A percentile compares a stretch with the other conserved stretches of the same genome.
These are phyloP conservation scores for Ceratocystis huliohia DNA, from an alignment of 2,329 filamentous ascomycete species.

Conservation along the genomic window DNA sequence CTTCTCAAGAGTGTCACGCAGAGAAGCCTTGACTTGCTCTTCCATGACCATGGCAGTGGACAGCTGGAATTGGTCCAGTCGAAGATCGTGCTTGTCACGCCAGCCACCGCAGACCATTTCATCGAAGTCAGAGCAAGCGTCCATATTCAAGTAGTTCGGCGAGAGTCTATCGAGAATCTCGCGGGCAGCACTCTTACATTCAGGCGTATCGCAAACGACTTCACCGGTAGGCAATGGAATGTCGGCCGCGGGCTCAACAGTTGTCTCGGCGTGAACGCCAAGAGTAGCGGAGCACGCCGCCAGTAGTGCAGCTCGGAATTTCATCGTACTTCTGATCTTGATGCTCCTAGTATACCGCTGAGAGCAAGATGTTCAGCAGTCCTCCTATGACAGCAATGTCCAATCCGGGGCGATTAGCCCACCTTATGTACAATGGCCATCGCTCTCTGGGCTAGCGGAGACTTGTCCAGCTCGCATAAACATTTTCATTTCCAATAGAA, in stretches of 20 bases:
- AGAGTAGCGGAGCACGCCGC: not conserved
- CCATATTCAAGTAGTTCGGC: conserved; percentile 43
- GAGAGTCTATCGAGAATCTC: conserved; percentile 27
- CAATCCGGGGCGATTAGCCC: not conserved
- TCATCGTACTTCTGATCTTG: not conserved
- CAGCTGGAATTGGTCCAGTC: conserved; percentile 47
- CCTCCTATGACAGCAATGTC: not conserved
- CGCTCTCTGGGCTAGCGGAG: too few relatives aligned
- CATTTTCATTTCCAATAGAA: not conserved
- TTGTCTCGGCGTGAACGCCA: not conserved
- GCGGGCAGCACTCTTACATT: conserved; percentile 27
- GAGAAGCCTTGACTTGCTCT: conserved; percentile 45
- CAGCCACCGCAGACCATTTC: conserved; percentile 56
- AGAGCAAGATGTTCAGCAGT: not conserved
- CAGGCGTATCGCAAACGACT: conserved; percentile 23
- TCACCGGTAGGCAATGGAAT: not conserved
- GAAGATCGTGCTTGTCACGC: conserved; percentile 49
- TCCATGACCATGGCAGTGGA: conserved; percentile 50
- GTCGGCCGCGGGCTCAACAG: not conserved
- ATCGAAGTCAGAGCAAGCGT: conserved; percentile 58
- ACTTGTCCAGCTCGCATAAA: not conserved
- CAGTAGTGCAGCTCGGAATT: not conserved
- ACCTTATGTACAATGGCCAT: not conserved
- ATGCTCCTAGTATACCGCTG: too few relatives aligned
- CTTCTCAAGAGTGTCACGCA: conserved; percentile 52